A percentile compares a stretch with the other conserved stretches of the same genome.
Conservation (phyloP, 73 alveolate genomes). For the Breviolum minutum region DNA sequence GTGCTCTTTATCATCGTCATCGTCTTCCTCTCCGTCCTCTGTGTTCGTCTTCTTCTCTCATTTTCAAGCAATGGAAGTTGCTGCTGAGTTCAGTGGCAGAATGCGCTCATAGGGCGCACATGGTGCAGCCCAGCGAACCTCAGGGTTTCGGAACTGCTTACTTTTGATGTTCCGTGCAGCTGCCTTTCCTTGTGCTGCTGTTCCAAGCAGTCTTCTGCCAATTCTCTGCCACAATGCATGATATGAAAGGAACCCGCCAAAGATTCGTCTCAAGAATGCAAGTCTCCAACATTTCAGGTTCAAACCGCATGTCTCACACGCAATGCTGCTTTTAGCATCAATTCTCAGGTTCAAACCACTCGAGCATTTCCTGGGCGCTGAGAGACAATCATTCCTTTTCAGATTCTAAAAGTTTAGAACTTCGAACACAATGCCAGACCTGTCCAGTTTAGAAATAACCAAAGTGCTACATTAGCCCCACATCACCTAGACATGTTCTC, state of each 20-base stretch:
- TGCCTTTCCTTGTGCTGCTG: neutral
- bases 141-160: neutral
- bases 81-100: conserved; percentile 9
- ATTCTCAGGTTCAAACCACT: conserved; percentile 24
- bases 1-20: too few relatives aligned
- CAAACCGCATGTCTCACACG: neutral
- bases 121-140: conserved; percentile 86
- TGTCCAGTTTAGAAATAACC: neutral
- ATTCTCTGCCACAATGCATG: too few relatives aligned
- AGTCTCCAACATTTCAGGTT: too few relatives aligned
- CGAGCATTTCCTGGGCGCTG: conserved; percentile 60
- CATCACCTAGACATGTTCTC: too few relatives aligned
- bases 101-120: conserved; percentile 71
- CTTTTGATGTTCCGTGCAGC: neutral
- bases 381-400: neutral
- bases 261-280: too few relatives aligned
- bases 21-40: too few relatives aligned
- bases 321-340: neutral
- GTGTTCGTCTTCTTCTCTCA: too few relatives aligned
- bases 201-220: too few relatives aligned
- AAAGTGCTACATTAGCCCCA: too few relatives aligned
- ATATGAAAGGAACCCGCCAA: too few relatives aligned
- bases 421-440: neutral
- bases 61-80: too few relatives aligned
- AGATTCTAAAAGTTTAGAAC: neutral